A percentile compares a stretch with the other conserved stretches of the same genome.
Evolutionary conservation across 768 basidiomycete genomes (phyloP).

Genomic region (Candolleomyces eurysporus): DNA sequence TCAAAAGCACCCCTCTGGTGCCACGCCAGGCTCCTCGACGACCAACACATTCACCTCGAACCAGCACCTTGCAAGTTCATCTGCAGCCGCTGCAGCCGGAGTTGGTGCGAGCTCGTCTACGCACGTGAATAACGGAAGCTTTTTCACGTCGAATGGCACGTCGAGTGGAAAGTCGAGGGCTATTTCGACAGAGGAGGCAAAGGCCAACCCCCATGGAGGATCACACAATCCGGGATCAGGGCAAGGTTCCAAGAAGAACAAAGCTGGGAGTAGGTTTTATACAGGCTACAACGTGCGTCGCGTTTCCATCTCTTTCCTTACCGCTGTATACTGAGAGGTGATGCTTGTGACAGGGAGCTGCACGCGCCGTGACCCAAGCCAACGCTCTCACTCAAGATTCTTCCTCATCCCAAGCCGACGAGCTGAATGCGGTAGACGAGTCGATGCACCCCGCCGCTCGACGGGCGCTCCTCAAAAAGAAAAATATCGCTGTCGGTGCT

Average conservation of each 20-base stretch:
- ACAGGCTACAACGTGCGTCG: constrained; percentile 56
- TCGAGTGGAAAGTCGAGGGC: too few species aligned
- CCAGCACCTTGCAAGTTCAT: too few species aligned
- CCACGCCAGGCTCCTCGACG: constrained; percentile 23
- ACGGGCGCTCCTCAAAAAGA: constrained; percentile 10
- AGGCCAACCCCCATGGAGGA: constrained; percentile 18
- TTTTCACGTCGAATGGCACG: too few species aligned
- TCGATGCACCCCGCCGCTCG: constrained; percentile 18
- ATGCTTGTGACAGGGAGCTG: constrained; percentile 63
- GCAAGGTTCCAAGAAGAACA: constrained; percentile 60
- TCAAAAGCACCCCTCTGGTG: constrained; percentile 45
- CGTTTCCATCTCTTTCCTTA: background rate
- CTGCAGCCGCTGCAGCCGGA: too few species aligned
- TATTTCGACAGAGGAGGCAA: background rate
- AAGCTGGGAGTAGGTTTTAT: constrained; percentile 66
- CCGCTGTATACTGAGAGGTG: background rate
- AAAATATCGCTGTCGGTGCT: constrained; percentile 10
- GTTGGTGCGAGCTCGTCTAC: too few species aligned
- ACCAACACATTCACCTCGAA: background rate
- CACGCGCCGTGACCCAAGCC: constrained; percentile 71
- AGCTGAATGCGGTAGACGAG: constrained; percentile 45
- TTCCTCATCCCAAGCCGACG: constrained; percentile 51
- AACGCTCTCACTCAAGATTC: constrained; percentile 60
- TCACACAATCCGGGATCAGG: constrained; percentile 66
- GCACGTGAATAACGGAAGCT: too few species aligned